Evolutionary conservation across 2,329 filamentous ascomycete species (phyloP), one percentile per base, ranked within the genome.

Genomic region (Parasarocladium wereldwijsianum): DNA sequence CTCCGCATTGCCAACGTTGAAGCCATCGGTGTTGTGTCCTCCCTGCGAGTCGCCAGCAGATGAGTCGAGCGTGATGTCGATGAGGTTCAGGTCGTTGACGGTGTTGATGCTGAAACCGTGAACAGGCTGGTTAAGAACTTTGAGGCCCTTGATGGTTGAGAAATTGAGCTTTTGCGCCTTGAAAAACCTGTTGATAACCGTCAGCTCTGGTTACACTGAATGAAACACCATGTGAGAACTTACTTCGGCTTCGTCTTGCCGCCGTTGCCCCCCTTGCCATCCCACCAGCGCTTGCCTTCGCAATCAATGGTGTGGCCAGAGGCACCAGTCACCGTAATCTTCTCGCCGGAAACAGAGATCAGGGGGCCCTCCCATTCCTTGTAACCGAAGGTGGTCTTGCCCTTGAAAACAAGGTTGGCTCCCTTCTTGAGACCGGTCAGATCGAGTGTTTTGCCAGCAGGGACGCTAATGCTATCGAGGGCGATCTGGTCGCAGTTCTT

Each of bases 341-440:
- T 54, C 20, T 50, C 65, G 23, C 75, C 76, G 2, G 64, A 65
- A 37, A 79, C 57, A 17, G 62, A 61, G 40, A 81, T 60, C 10
- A 81, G 57, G 25, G 75, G 75, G 0, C 76, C 75, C 2, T 48
- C 46, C 75, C 74, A 80, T 42, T 75, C 66, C 37, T 68, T 56
- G 52, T 76, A 78, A 13, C 60, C 74, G 43, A 75, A 81, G 32
- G 66, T 70, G n/a, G 75, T 80, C 10, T 58, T 67, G 24, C 76
- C 76, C 34, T 68, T 49, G 50, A 80, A 80, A 40, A 65, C 67
- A 37, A 78, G 61, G 6, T 21, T n/a, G 26, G 68, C 70, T 37
- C 62, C 63, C 12, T 49, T 43, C 2, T 55, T 57, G 22, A 74
- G 55, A 13, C 54, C 51, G 9, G 67, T 68, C 36, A 76, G 45